These are phyloP conservation scores for Wallacemonas sp. DNA, from an alignment of 208 protist genomes.

Conservation along the genomic window DNA sequence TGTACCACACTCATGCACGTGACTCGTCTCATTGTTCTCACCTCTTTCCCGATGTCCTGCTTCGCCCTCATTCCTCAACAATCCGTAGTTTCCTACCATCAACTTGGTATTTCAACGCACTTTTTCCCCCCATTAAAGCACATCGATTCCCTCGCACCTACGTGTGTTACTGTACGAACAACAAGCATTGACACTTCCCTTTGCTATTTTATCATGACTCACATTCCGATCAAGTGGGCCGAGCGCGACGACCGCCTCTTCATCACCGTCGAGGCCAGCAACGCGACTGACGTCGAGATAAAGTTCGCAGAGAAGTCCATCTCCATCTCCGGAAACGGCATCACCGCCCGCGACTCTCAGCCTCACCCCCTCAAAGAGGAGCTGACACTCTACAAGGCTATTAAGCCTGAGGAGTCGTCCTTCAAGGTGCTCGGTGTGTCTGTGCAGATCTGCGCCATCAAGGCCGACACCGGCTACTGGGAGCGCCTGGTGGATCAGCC, in stretches of 20 bases:
- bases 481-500: slow-evolving; percentile 78
- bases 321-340: slow-evolving; percentile 67
- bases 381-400: slow-evolving; percentile 79
- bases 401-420: slow-evolving; percentile 70
- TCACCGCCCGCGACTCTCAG: slow-evolving; percentile 64
- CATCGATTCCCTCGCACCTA: neutral
- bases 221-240: slow-evolving; percentile 90
- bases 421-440: slow-evolving; percentile 87
- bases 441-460: slow-evolving; percentile 87
- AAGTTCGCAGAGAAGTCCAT: slow-evolving; percentile 82
- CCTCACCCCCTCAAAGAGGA: slow-evolving; percentile 62
- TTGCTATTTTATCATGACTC: slow-evolving; percentile 64
- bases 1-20: no score
- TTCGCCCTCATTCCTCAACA: no score
- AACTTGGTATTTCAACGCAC: neutral
- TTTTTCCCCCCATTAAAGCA: neutral
- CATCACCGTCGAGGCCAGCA: slow-evolving; percentile 82
- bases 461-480: slow-evolving; percentile 89
- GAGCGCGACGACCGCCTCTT: slow-evolving; percentile 87
- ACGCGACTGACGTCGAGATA: slow-evolving; percentile 70
- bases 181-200: no score
- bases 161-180: no score
- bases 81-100: neutral
- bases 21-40: no score
- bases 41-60: no score